These are phyloP conservation scores for Penicillium polonicum DNA, from an alignment of 2,329 filamentous ascomycete genomes.

Conservation along the genomic window DNA sequence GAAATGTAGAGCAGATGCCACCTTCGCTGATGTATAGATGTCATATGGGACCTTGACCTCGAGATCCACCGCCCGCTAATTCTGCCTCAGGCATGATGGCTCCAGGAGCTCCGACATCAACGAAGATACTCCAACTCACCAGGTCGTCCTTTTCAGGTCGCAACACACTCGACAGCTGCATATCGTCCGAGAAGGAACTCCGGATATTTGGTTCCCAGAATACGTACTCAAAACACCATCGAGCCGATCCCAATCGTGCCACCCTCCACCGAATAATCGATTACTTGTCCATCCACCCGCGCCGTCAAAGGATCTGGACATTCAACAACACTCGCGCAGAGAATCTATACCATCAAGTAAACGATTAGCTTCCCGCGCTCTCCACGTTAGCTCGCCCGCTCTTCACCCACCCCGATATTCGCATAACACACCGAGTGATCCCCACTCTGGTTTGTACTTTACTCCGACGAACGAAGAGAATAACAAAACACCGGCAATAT, in stretches of 20 bases:
- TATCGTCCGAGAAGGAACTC: background rate
- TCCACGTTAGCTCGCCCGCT: background rate
- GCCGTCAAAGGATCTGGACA: background rate
- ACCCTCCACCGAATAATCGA: background rate
- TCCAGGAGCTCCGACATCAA: slow-evolving; percentile 29
- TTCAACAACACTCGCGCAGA: background rate
- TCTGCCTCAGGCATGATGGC: slow-evolving; percentile 24
- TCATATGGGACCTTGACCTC: background rate
- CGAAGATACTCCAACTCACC: slow-evolving; percentile 15
- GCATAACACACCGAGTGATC: background rate
- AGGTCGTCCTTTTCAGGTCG: slow-evolving; percentile 2
- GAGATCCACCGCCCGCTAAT: slow-evolving; percentile 17
- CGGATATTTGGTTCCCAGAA: background rate
- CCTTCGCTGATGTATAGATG: background rate
- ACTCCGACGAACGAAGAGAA: background rate
- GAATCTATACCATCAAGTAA: background rate
- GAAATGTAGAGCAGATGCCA: background rate
- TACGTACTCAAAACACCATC: background rate
- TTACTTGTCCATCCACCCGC: slow-evolving; percentile 5
- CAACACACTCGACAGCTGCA: background rate
- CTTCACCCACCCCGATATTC: background rate
- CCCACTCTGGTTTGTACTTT: background rate
- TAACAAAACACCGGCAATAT: slow-evolving; percentile 29
- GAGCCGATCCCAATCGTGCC: background rate
- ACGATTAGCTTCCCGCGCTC: background rate